Percentiles rank a stretch among this genome's conserved stretches.
phyloP scores from a whole-genome alignment of 164 flowering plant species.

The Kalanchoe fedtschenkoi region DNA sequence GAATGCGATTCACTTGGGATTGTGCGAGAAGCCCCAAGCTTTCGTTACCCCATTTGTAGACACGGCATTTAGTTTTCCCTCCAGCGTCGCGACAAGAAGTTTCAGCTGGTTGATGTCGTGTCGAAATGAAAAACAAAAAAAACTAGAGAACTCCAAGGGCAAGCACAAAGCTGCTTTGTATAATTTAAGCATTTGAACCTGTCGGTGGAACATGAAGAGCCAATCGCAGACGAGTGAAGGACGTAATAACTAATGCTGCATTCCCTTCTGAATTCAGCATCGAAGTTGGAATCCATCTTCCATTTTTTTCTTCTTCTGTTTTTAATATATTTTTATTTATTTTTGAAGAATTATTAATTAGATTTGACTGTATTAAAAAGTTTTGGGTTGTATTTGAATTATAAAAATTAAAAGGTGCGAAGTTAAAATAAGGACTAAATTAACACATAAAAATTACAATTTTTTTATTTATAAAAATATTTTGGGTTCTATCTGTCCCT shows the following conservation, averaged over 20 bases:
- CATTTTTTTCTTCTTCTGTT: too few relatives aligned
- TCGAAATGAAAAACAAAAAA: constrained; percentile 55
- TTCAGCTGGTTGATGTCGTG: constrained; percentile 46
- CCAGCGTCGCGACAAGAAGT: constrained; percentile 53
- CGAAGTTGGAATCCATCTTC: constrained; percentile 48
- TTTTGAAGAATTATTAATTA: too few relatives aligned
- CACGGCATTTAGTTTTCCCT: constrained; percentile 66
- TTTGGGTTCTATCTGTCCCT: too few relatives aligned
- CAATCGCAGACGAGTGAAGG: constrained; percentile 57
- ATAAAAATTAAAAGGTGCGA: too few relatives aligned
- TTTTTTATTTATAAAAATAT: too few relatives aligned
- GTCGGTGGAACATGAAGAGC: constrained; percentile 56
- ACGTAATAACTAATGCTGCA: constrained; percentile 53
- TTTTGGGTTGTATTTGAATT: too few relatives aligned
- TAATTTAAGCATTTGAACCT: constrained; percentile 57
- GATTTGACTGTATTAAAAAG: too few relatives aligned
- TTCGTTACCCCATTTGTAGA: constrained; percentile 63
- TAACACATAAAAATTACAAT: too few relatives aligned
- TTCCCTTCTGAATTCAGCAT: constrained; percentile 39
- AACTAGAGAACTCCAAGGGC: constrained; percentile 41
- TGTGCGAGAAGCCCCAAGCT: constrained; percentile 48
- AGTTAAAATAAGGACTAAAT: too few relatives aligned
- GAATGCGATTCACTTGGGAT: constrained; percentile 13
- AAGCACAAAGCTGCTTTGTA: constrained; percentile 57
- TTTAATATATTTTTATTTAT: too few relatives aligned